These are phyloP conservation scores for Aureobasidium sp. DNA, from an alignment of 2,329 filamentous ascomycete genomes.

Conservation along the genomic window DNA sequence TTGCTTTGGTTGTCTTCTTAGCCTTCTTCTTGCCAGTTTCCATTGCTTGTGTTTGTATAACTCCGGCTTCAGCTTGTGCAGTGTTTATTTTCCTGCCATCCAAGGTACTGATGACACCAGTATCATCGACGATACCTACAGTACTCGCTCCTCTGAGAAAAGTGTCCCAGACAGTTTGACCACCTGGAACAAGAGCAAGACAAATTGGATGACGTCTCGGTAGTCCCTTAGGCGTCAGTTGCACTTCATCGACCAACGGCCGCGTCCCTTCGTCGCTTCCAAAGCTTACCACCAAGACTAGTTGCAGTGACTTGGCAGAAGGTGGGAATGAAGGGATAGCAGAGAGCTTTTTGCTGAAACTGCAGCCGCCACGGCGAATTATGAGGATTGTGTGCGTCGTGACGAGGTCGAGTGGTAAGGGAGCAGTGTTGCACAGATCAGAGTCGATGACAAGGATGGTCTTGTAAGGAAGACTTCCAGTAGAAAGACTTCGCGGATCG, in stretches of 20 bases:
- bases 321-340: constrained; percentile 70
- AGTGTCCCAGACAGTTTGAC: constrained; percentile 54
- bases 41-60: constrained; percentile 3
- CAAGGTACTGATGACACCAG: constrained; percentile 11
- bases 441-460: constrained; percentile 59
- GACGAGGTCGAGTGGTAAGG: constrained; percentile 45
- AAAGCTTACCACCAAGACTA: constrained; percentile 70
- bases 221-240: constrained; percentile 62
- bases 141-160: constrained; percentile 48
- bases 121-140: constrained; percentile 19
- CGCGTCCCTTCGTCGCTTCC: constrained; percentile 44
- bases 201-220: constrained; percentile 64
- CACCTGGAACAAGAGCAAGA: constrained; percentile 75
- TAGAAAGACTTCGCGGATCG: constrained; percentile 37
- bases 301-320: constrained; percentile 54
- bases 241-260: constrained; percentile 68
- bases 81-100: background rate
- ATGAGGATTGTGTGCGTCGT: constrained; percentile 67
- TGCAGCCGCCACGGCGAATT: constrained; percentile 73
- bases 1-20: constrained; percentile 45
- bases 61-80: background rate
- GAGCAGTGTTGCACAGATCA: constrained; percentile 49
- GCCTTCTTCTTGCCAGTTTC: constrained; percentile 14
- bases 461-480: constrained; percentile 34
- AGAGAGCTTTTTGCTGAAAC: constrained; percentile 71